Percentiles rank a stretch among this genome's conserved stretches.
Evolutionary conservation across 2,329 filamentous ascomycete genomes (phyloP).

Genomic region (Cladosporium cucumerinum): DNA sequence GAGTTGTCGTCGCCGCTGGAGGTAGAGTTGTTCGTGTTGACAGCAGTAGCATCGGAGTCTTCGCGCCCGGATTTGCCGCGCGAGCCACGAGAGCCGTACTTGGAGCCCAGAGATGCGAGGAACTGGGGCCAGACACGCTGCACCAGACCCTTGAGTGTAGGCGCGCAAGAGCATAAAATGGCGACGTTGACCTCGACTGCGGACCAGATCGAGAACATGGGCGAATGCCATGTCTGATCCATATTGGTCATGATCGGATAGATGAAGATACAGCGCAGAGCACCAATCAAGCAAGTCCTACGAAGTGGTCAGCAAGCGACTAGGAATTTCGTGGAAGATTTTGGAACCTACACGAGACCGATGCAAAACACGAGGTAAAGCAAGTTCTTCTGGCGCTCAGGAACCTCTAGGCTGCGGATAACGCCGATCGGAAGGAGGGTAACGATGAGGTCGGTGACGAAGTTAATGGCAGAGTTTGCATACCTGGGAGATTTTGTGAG

Average conservation of each 20-base stretch:
- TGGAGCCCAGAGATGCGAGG: slow-evolving; percentile 7
- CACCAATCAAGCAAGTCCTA: slow-evolving; percentile 31
- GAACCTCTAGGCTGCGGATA: slow-evolving; percentile 34
- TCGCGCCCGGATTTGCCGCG: slow-evolving; percentile 9
- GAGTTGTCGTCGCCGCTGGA: not conserved
- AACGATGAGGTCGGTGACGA: slow-evolving; percentile 13
- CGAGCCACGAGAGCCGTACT: slow-evolving; percentile 12
- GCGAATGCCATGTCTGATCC: slow-evolving; percentile 15
- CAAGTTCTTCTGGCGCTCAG: slow-evolving; percentile 31
- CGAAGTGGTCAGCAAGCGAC: not conserved
- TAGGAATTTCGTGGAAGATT: too few species aligned
- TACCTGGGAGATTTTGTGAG: not conserved
- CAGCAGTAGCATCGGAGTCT: slow-evolving; percentile 9
- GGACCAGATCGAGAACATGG: slow-evolving; percentile 14
- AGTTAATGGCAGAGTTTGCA: slow-evolving; percentile 15
- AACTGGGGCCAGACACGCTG: slow-evolving; percentile 21
- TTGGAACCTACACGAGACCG: slow-evolving; percentile 23
- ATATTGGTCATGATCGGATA: slow-evolving; percentile 18
- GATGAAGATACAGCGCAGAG: slow-evolving; percentile 31
- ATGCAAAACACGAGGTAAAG: slow-evolving; percentile 36
- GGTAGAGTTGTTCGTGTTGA: not conserved
- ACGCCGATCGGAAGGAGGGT: slow-evolving; percentile 34
- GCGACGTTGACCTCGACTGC: slow-evolving; percentile 13
- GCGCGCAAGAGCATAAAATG: slow-evolving; percentile 12
- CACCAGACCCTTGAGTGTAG: slow-evolving; percentile 9